Evolutionary conservation across 371 early-diverging fungal genomes (phyloP).

Genomic region (Mortierella sp.): DNA sequence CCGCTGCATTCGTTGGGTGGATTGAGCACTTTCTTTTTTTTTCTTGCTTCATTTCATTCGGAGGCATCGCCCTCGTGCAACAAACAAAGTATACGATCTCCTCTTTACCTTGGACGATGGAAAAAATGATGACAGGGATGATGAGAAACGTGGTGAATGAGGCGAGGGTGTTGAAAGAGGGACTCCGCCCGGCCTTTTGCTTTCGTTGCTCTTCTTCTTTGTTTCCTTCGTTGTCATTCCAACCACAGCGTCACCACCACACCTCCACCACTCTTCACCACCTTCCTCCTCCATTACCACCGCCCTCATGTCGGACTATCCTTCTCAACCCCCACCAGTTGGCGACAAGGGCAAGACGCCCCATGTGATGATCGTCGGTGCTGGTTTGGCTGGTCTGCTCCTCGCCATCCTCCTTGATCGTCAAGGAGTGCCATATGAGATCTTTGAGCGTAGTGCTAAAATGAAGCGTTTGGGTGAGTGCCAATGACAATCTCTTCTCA

Average conservation of each 20-base stretch:
- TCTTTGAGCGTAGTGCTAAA: conserved; percentile 30
- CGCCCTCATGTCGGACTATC: background rate
- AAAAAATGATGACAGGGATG: too few relatives aligned
- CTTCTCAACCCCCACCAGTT: conserved; percentile 9
- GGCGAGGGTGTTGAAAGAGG: too few relatives aligned
- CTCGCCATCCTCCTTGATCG: conserved; percentile 25
- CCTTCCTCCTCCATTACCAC: background rate
- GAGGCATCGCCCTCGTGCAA: too few relatives aligned
- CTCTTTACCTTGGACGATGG: too few relatives aligned
- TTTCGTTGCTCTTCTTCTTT: too few relatives aligned
- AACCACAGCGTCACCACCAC: background rate
- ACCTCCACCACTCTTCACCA: background rate
- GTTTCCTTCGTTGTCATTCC: too few relatives aligned
- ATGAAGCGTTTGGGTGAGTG: conserved; percentile 3
- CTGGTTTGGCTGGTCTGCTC: conserved; percentile 31
- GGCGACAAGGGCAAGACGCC: conserved; percentile 4
- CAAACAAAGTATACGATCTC: too few relatives aligned
- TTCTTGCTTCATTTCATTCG: too few relatives aligned
- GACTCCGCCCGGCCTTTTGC: too few relatives aligned
- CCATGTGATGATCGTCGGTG: conserved; percentile 33
- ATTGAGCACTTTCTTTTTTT: too few relatives aligned
- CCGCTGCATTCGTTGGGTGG: too few relatives aligned
- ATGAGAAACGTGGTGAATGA: too few relatives aligned
- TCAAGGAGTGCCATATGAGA: conserved; percentile 31
- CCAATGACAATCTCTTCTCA: background rate